These are phyloP conservation scores for Breviolum minutum DNA, from an alignment of 73 alveolate species.

Conservation along the genomic window DNA sequence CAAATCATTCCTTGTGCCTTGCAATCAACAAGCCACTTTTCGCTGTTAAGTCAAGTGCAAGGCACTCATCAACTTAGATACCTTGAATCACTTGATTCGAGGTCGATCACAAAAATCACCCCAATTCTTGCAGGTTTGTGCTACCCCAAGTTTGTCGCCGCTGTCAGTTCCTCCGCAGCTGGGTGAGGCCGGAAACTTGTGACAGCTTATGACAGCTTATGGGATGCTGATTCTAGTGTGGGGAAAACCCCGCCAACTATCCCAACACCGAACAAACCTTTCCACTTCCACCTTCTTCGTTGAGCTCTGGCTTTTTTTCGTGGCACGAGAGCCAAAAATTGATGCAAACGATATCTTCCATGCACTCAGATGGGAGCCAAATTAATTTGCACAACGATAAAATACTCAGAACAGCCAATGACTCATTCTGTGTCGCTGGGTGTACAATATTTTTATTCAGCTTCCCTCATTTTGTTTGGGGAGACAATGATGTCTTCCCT, in stretches of 20 bases:
- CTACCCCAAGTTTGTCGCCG: conserved; percentile 64
- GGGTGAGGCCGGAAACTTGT: neutral
- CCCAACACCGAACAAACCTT: neutral
- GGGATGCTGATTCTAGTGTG: neutral
- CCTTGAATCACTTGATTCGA: too few relatives aligned
- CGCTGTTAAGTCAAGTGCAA: neutral
- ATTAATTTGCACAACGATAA: neutral
- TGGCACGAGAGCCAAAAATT: neutral
- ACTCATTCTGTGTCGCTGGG: neutral
- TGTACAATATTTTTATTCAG: neutral
- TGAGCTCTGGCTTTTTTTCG: neutral
- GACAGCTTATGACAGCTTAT: neutral
- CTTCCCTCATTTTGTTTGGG: neutral
- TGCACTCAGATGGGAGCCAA: too few relatives aligned
- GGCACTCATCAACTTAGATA: neutral
- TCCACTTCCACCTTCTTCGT: neutral
- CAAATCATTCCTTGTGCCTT: too few relatives aligned
- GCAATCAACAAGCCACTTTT: neutral
- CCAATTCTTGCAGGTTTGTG: neutral
- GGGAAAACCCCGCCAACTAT: neutral
- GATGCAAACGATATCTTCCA: too few relatives aligned
- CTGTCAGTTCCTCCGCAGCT: conserved; percentile 24
- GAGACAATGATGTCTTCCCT: neutral
- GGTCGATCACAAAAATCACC: too few relatives aligned
- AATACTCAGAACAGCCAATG: neutral